Evolutionary conservation across 192 early-diverging fungal genomes (phyloP), one percentile per base, ranked within the genome.

Genomic region (Mortierella claussenii): DNA sequence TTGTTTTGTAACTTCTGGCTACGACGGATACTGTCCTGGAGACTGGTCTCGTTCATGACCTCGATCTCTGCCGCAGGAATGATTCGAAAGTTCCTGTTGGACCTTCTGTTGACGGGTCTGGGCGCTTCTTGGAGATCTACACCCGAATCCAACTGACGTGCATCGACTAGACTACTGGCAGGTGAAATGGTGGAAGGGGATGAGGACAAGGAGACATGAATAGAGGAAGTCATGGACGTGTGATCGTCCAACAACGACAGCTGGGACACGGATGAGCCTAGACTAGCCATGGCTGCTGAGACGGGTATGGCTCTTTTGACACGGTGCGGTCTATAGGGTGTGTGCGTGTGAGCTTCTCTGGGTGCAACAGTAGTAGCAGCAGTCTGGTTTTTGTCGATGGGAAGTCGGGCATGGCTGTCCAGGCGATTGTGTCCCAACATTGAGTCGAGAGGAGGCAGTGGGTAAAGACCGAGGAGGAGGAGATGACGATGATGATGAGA

Each of bases 281-380:
- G 36, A 5, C 18, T 31, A 1, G 48, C 9, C 2, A 36, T 6
- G 2, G 37, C 57, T 15, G 42, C 24, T 26, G 68, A 55, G 59
- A 47, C 52, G 32, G 68, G 67, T 8, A 53, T 54, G 43, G 68
- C n/a, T 33, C 68, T 43, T 7, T 52, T 55, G 33, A 54, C 40
- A n/a, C 68, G 68, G 10, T 69, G 69, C 20, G 69, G 69, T 58
- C 60, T 40, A 26, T 48, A 40, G n/a, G 52, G 69, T 0, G 51
- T 26, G 36, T 50, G n/a, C 45, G 60, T 23, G 30, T 71, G 53
- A 23, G 53, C 18, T 8, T 48, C 13, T 26, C 56, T 8, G n/a
- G 37, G 24, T 9, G 40, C 34, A 36, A 7, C 6, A 37, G 20
- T 28, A 24, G 37, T 52, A 27, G 24, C 23, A 18, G 51, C 44